Conservation (phyloP, 2,329 filamentous ascomycete genomes). For the Colletotrichum simmondsii region DNA sequence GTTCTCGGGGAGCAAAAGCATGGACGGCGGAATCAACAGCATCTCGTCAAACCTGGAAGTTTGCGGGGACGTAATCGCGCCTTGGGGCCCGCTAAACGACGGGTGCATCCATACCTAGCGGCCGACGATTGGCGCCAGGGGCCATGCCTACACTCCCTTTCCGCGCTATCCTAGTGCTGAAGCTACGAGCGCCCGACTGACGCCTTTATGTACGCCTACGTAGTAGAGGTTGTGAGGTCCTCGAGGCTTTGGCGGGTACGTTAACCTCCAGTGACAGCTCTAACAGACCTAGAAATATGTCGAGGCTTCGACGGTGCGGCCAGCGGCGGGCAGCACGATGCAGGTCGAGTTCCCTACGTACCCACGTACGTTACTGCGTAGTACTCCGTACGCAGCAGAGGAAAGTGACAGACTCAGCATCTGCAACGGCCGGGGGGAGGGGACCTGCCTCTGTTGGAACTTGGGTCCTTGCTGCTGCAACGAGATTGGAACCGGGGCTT, state of each 20-base stretch:
- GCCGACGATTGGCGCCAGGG: slow-evolving; percentile 27
- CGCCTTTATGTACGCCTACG: neutral
- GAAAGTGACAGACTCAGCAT: neutral
- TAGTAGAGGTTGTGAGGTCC: no score
- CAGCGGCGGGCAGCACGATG: neutral
- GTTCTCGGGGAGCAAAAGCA: neutral
- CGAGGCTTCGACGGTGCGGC: neutral
- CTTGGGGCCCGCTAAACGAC: slow-evolving; percentile 23
- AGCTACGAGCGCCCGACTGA: neutral
- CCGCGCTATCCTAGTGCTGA: neutral
- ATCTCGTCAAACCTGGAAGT: neutral
- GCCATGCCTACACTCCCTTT: slow-evolving; percentile 3
- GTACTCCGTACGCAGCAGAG: no score
- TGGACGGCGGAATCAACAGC: neutral
- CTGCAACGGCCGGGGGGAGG: neutral
- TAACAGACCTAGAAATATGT: neutral
- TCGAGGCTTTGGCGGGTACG: neutral
- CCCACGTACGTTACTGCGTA: no score
- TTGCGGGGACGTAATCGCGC: slow-evolving; percentile 6
- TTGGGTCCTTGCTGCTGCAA: neutral
- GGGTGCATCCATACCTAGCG: slow-evolving; percentile 29
- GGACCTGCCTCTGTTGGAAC: slow-evolving; percentile 13
- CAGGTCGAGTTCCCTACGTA: neutral
- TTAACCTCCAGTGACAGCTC: neutral
- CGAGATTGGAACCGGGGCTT: slow-evolving; percentile 5